Evolutionary conservation across 1,284 basidiomycete genomes (phyloP), one percentile per base, ranked within the genome.

Genomic region (Cryptococcus sp.): DNA sequence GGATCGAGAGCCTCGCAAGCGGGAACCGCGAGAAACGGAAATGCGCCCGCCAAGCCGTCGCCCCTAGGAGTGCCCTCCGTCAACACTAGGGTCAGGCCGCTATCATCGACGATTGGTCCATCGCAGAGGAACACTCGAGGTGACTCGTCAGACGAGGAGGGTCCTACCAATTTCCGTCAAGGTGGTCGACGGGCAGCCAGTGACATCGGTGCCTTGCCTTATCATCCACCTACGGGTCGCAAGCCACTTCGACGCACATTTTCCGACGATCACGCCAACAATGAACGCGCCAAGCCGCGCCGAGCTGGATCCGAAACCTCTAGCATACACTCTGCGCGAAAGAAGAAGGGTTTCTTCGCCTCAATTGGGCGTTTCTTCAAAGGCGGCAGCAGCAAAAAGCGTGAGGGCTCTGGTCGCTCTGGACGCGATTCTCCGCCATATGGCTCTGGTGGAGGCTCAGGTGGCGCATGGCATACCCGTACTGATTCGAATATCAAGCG

Each of bases 291-390:
- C 29, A 13, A 7, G 29, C 29, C 29, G 29, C 46, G 59, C 25
- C 50, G 65, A 16, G 63, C 51, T 3, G 59, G 53, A 1, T 74
- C 74, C 0, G 72, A 74, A 46, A 64, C 68, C 5, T 73, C 73
- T 0, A 75, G 72, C 40, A 58, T 69, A 37, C 58, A 54, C 5
- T 53, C 60, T 25, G 68, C 64, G 61, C 39, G 38, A 20, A 74
- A 74, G 61, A 75, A 73, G 65, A 60, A 64, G 41, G 77, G 77
- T 15, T 79, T 79, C 69, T 77, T 78, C 59, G 65, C 68, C 7
- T 69, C 69, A 0, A 63, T 79, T 49, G 66, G 69, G 3, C 61
- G 68, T n/a, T 64, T 78, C 51, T 79, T 79, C 70, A 73, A 74
- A 52, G 61, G 67, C 20, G 50, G 54, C 19, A 51, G 51, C 8